Conservation (phyloP, 2,329 filamentous ascomycete genomes). For the Hypocrella siamensis region DNA sequence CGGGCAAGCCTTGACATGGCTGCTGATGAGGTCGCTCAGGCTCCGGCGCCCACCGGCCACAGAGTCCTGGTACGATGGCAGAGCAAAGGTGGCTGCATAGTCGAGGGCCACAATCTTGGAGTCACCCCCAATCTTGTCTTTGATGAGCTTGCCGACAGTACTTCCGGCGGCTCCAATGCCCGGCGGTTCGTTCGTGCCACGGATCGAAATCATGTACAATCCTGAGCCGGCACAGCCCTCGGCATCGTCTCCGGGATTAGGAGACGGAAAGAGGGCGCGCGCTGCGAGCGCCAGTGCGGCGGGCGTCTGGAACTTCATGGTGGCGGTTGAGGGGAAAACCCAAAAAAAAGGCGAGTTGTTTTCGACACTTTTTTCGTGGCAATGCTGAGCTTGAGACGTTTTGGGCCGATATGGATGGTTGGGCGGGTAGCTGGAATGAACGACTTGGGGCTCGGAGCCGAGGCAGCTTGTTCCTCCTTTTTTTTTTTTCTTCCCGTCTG, state of each 20-base stretch:
- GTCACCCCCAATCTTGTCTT: constrained; percentile 15
- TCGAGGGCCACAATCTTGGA: constrained; percentile 18
- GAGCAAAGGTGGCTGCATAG: constrained; percentile 20
- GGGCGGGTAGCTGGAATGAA: no score
- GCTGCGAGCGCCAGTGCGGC: constrained; percentile 6
- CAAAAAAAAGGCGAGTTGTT: no score
- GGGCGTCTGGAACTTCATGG: constrained; percentile 5
- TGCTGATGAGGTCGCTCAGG: constrained; percentile 14
- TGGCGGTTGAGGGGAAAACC: no score
- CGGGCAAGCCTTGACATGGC: constrained; percentile 20
- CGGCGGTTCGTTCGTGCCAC: constrained; percentile 19
- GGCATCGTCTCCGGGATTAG: constrained; percentile 10
- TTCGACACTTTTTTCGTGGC: no score
- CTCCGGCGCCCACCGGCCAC: constrained; percentile 16
- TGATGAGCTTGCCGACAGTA: constrained; percentile 15
- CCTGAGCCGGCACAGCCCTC: constrained; percentile 16
- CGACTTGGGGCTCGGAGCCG: no score
- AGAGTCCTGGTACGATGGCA: constrained; percentile 18
- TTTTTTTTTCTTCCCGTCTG: no score
- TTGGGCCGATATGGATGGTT: no score
- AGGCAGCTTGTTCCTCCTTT: no score
- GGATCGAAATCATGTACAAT: constrained; percentile 23
- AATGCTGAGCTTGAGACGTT: no score
- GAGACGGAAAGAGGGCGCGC: constrained; percentile 8
- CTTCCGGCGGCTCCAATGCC: constrained; percentile 18